phyloP scores from a whole-genome alignment of 176 grass and related monocot genomes.

The Tuctoria greenei region DNA sequence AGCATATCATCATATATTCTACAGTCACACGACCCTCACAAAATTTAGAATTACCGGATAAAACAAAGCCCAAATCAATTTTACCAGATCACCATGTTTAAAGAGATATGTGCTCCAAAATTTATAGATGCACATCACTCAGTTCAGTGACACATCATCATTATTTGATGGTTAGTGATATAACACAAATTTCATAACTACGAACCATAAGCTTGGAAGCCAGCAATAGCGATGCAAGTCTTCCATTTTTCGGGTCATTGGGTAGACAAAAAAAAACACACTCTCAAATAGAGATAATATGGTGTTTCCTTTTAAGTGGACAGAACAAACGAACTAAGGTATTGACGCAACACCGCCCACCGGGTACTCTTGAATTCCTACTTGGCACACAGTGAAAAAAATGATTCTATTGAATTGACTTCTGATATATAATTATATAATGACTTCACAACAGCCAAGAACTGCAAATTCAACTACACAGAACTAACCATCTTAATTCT shows the following conservation, averaged over 20 bases:
- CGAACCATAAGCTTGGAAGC: background rate
- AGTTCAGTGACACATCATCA: background rate
- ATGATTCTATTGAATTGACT: slow-evolving; percentile 1
- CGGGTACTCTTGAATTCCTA: background rate
- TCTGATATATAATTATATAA: slow-evolving; percentile 12
- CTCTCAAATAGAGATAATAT: background rate
- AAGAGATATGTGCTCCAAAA: background rate
- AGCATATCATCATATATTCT: slow-evolving; percentile 6
- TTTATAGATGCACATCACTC: background rate
- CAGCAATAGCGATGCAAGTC: background rate
- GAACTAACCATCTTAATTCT: background rate
- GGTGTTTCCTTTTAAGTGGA: background rate
- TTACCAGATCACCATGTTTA: background rate
- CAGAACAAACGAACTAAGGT: background rate
- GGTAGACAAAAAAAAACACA: background rate
- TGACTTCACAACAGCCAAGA: background rate
- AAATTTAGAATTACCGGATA: slow-evolving; percentile 15
- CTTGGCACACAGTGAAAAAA: slow-evolving; percentile 1
- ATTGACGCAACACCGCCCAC: background rate
- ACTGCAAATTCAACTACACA: background rate
- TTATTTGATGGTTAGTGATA: background rate
- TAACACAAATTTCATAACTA: background rate
- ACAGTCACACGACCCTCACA: background rate
- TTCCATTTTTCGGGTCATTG: background rate
- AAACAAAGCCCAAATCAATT: background rate